Conservation (phyloP, 371 early-diverging fungal species). For the Haplosporangium sp. region DNA sequence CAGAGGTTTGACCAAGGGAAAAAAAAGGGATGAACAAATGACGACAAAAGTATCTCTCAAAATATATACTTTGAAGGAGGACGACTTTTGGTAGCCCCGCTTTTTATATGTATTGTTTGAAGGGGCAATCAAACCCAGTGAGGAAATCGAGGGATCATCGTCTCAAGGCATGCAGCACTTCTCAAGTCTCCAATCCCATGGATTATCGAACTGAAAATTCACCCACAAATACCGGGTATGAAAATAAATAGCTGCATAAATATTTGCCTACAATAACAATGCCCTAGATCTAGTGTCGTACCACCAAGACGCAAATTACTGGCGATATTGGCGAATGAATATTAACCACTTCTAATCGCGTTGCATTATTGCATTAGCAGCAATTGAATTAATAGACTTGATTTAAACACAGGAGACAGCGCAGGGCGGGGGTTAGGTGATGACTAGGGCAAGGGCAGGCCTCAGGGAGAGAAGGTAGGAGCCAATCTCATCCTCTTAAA, state of each 20-base stretch:
- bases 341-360: not conserved
- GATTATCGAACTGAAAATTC: not conserved
- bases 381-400: not conserved
- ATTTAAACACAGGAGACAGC: conserved; percentile 1
- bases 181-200: not conserved
- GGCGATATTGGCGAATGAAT: too few species aligned
- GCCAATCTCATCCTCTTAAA: not conserved
- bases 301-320: not conserved
- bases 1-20: not conserved
- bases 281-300: not conserved
- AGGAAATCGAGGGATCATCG: not conserved
- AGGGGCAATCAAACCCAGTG: not conserved
- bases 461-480: not conserved
- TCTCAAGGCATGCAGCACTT: too few species aligned
- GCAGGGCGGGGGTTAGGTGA: conserved; percentile 14
- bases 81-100: too few species aligned
- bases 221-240: not conserved
- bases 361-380: not conserved
- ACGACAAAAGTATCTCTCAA: too few species aligned
- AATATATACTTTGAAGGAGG: too few species aligned
- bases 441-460: conserved; percentile 13
- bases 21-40: not conserved
- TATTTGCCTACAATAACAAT: not conserved
- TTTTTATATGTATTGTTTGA: not conserved
- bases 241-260: not conserved